Base-by-base conservation (phyloP, 345 rosid genomes). In the Heritiera littoralis region DNA sequence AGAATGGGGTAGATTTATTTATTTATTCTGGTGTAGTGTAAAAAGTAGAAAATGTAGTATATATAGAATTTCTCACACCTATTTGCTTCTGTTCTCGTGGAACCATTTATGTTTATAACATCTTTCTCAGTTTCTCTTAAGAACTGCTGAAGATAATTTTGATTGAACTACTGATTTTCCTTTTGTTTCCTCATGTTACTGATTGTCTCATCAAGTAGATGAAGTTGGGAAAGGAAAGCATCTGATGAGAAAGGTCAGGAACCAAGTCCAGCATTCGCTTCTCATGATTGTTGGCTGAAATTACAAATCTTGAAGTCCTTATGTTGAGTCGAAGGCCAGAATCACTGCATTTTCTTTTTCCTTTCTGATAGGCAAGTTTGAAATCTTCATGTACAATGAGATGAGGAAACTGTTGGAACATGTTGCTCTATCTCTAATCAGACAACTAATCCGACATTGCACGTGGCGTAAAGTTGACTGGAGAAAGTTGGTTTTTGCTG, bases 401-500 rank as follows among this genome's bases (percentile, higher is more conserved):
- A 81, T 81, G 81, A 84, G 77, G 73, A 77, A 76, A 43, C 74
- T 67, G 58, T 84, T 80, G 35, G 52, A 80, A 80, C 68, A 48
- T 30, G 72, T 64, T 41, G 68, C 77, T 35, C 71, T 83, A 13
- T 67, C 73, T n/a, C 45, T 89, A 72, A 84, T 88, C 76, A 88
- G 69, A 72, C 82, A 86, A 75, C n/a, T 88, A 14, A 28, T 89
- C 41, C 67, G 60, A 56, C 71, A 79, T 74, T 86, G 81, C 70
- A 55, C 49, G 46, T 83, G 92, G 78, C 83, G 79, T 82, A 88
- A 81, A 82, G 76, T 86, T 75, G 85, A 65, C 83, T 85, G 88
- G 93, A 91, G 91, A 86, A 89, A 87, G 49, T 78, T 86, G 65
- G 75, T 93, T 74, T 80, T 86, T 61, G 79, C 83, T 9, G 93